Evolutionary conservation across 2,329 filamentous ascomycete species (phyloP).

Genomic region (Monosporascus sp.): DNA sequence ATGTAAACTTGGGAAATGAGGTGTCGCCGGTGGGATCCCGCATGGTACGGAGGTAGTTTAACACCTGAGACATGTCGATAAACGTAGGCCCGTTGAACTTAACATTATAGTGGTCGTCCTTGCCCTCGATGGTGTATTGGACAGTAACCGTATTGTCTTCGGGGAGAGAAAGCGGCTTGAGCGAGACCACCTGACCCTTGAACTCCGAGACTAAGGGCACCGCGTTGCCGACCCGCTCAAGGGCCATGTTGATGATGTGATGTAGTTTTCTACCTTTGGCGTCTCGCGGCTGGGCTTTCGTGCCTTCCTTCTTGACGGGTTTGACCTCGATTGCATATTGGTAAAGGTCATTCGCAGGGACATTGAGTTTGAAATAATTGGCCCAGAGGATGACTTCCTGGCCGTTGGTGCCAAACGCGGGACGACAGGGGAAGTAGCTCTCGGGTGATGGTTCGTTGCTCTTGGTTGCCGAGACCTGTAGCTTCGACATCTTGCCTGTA

Average conservation of each 20-base stretch:
- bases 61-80: slow-evolving; percentile 33
- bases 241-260: slow-evolving; percentile 32
- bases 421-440: slow-evolving; percentile 37
- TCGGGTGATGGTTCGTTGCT: slow-evolving; percentile 4
- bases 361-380: slow-evolving; percentile 46
- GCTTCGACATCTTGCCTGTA: slow-evolving; percentile 29
- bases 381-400: slow-evolving; percentile 41
- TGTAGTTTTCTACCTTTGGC: slow-evolving; percentile 39
- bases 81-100: slow-evolving; percentile 34
- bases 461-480: slow-evolving; percentile 20
- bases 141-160: slow-evolving; percentile 29
- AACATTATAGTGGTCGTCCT: slow-evolving; percentile 33
- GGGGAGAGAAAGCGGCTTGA: slow-evolving; percentile 31
- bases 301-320: slow-evolving; percentile 10
- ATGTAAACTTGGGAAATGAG: slow-evolving; percentile 43
- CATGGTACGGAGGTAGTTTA: slow-evolving; percentile 40
- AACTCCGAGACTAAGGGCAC: slow-evolving; percentile 41
- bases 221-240: slow-evolving; percentile 28
- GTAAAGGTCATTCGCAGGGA: slow-evolving; percentile 32
- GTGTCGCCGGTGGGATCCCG: slow-evolving; percentile 28
- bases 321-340: slow-evolving; percentile 40
- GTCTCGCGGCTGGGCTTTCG: slow-evolving; percentile 17
- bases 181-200: slow-evolving; percentile 42
- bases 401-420: slow-evolving; percentile 43
- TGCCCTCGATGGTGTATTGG: slow-evolving; percentile 28